Evolutionary conservation across 768 basidiomycete genomes (phyloP).

Genomic region (Trametes cinnabarina): DNA sequence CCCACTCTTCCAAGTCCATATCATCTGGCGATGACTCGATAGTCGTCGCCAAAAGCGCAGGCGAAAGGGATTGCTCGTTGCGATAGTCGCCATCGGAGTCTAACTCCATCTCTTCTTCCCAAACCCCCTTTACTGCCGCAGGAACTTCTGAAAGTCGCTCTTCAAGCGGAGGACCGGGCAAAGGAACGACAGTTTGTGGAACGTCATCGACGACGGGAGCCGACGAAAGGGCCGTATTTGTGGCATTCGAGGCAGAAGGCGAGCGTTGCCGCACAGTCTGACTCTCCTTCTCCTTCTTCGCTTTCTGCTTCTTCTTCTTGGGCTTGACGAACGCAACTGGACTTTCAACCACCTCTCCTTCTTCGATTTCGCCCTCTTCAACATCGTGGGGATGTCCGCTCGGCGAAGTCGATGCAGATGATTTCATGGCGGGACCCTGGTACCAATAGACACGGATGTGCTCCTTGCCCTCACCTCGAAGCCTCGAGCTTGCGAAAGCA

Average conservation of each 20-base stretch:
- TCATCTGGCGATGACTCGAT: neutral
- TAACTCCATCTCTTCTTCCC: slow-evolving; percentile 20
- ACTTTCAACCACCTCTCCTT: slow-evolving; percentile 18
- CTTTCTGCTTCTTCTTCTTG: slow-evolving; percentile 20
- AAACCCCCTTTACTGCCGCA: neutral
- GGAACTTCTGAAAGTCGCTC: slow-evolving; percentile 7
- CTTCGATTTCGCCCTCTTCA: slow-evolving; percentile 31
- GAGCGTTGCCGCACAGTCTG: slow-evolving; percentile 9
- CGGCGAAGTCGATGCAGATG: no score
- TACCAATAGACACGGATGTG: slow-evolving; percentile 31
- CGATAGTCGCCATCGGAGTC: slow-evolving; percentile 14
- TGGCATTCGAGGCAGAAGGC: no score
- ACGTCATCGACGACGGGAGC: neutral
- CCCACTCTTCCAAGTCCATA: neutral
- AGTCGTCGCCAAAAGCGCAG: neutral
- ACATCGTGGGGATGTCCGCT: slow-evolving; percentile 8
- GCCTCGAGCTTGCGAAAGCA: slow-evolving; percentile 23
- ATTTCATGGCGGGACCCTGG: no score
- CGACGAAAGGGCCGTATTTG: neutral
- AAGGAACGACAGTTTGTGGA: neutral
- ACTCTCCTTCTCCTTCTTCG: slow-evolving; percentile 14
- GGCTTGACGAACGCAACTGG: neutral
- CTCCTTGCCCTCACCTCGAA: slow-evolving; percentile 26
- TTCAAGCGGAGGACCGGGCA: neutral
- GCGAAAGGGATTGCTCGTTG: neutral